Evolutionary conservation across 768 basidiomycete species (phyloP).

Genomic region (Boletus vinaceobasis): DNA sequence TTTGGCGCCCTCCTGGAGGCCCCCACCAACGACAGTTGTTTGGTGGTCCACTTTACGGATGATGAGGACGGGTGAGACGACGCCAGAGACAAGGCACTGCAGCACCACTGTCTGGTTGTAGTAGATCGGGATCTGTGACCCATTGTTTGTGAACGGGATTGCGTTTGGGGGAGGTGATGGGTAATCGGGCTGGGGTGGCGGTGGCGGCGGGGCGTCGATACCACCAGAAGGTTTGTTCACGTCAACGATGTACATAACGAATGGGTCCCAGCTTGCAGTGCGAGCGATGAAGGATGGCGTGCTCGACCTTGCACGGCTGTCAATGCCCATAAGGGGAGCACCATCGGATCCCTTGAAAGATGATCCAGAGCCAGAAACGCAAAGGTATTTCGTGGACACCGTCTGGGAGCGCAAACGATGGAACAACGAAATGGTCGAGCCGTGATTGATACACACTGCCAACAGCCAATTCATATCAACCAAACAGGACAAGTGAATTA

Average conservation of each 20-base stretch:
- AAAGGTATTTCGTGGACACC: slow-evolving; percentile 93
- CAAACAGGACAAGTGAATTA: slow-evolving; percentile 11
- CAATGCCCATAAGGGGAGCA: slow-evolving; percentile 76
- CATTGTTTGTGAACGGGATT: slow-evolving; percentile 79
- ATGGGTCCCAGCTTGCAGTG: slow-evolving; percentile 91
- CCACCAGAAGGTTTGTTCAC: slow-evolving; percentile 79
- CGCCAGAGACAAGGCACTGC: slow-evolving; percentile 91
- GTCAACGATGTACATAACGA: slow-evolving; percentile 97
- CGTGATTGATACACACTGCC: slow-evolving; percentile 91
- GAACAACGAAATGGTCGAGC: slow-evolving; percentile 92
- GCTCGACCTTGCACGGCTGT: slow-evolving; percentile 63
- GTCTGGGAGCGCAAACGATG: slow-evolving; percentile 95
- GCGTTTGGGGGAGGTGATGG: slow-evolving; percentile 91
- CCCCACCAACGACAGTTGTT: slow-evolving; percentile 86
- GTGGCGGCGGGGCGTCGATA: slow-evolving; percentile 73
- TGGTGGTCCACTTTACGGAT: slow-evolving; percentile 92
- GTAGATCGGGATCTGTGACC: slow-evolving; percentile 85
- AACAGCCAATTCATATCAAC: slow-evolving; percentile 12
- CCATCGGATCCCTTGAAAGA: slow-evolving; percentile 95
- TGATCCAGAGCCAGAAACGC: slow-evolving; percentile 89
- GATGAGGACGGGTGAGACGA: slow-evolving; percentile 89
- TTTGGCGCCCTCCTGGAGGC: slow-evolving; percentile 84
- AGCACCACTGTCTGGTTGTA: slow-evolving; percentile 97
- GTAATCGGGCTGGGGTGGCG: slow-evolving; percentile 83
- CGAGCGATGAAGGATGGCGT: slow-evolving; percentile 87